Conservation (phyloP, 345 rosid species). For the Salix exigua region DNA sequence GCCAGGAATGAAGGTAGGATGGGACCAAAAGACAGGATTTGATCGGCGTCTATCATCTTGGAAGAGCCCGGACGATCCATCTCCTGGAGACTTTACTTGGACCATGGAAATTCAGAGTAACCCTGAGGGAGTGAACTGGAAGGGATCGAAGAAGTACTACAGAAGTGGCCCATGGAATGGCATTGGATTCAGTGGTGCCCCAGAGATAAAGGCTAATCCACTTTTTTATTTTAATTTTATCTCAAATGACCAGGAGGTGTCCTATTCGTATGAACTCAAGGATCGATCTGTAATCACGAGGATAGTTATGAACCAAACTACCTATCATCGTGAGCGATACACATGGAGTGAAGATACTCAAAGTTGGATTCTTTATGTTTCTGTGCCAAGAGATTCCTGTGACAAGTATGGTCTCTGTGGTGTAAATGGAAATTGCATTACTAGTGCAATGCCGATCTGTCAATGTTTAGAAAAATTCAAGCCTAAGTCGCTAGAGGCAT, state of each 20-base stretch:
- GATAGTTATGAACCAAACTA: constrained; percentile 5
- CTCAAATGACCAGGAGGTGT: background rate
- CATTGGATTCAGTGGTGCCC: background rate
- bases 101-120: background rate
- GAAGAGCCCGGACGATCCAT: constrained; percentile 13
- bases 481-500: background rate
- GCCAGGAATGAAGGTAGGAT: background rate
- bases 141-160: background rate
- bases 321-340: background rate
- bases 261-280: background rate
- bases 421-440: constrained; percentile 1
- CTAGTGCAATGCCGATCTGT: background rate
- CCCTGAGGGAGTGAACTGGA: constrained; percentile 2
- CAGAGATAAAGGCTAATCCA: constrained; percentile 2
- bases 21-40: background rate
- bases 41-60: background rate
- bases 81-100: constrained; percentile 12
- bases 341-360: background rate
- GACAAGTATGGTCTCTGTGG: constrained; percentile 8
- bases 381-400: constrained; percentile 4
- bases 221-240: background rate
- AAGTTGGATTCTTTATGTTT: background rate
- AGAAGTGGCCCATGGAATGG: constrained; percentile 20
- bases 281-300: background rate
- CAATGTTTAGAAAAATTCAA: constrained; percentile 6